Conservation (phyloP, 805 yeast genomes). For the Yamadazyma tumulicola region DNA sequence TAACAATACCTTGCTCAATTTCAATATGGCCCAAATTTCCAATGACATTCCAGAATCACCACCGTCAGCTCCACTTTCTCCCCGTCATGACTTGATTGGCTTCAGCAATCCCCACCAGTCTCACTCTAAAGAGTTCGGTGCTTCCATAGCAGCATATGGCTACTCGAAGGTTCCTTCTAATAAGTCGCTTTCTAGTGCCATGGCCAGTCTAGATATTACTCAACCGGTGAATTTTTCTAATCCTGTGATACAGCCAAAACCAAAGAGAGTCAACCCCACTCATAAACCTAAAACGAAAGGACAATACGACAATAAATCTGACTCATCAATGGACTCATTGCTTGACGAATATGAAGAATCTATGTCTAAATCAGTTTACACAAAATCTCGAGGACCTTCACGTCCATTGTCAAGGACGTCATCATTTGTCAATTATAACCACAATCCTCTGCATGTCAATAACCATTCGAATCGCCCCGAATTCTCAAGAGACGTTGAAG, state of each 20-base stretch:
- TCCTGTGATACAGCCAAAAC: slow-evolving; percentile 1
- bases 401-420: slow-evolving; percentile 17
- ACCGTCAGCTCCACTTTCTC: slow-evolving; percentile 42
- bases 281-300: background rate
- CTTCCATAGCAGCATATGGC: background rate
- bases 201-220: slow-evolving; percentile 28
- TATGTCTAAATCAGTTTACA: slow-evolving; percentile 24
- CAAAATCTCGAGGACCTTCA: slow-evolving; percentile 25
- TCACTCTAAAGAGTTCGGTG: no score
- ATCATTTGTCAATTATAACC: slow-evolving; percentile 10
- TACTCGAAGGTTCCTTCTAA: slow-evolving; percentile 13
- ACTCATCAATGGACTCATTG: slow-evolving; percentile 36
- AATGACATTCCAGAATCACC: slow-evolving; percentile 41
- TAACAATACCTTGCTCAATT: slow-evolving; percentile 7
- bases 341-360: slow-evolving; percentile 45
- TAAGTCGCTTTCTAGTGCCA: slow-evolving; percentile 23
- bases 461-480: background rate
- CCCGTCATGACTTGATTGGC: slow-evolving; percentile 17
- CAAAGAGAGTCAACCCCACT: background rate
- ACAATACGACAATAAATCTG: slow-evolving; percentile 16
- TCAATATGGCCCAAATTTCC: slow-evolving; percentile 17
- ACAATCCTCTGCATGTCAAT: slow-evolving; percentile 6
- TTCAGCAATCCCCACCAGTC: no score
- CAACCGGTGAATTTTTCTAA: background rate
- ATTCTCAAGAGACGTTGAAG: background rate